A percentile compares a stretch with the other conserved stretches of the same genome.
Evolutionary conservation across 2,329 filamentous ascomycete genomes (phyloP).

Genomic region (Monilinia fructigena): DNA sequence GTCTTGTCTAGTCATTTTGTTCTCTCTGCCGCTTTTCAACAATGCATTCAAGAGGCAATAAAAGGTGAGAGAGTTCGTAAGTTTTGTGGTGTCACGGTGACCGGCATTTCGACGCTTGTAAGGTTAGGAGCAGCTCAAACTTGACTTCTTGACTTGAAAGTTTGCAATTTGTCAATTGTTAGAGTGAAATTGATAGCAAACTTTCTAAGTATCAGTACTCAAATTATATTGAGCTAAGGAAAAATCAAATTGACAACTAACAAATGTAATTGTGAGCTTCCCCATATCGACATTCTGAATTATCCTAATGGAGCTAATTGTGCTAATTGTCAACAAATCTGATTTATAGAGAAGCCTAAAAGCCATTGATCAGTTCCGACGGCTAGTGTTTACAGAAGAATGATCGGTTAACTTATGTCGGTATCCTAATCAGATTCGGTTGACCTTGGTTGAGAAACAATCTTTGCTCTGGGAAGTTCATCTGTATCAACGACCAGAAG

Average conservation of each 20-base stretch:
- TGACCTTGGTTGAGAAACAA: slow-evolving; percentile 31
- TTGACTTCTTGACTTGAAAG: too few species aligned
- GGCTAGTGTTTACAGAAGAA: neutral
- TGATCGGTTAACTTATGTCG: neutral
- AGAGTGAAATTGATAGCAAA: neutral
- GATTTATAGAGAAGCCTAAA: neutral
- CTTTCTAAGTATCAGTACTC: neutral
- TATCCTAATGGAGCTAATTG: neutral
- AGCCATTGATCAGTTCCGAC: neutral
- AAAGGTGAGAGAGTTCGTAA: too few species aligned
- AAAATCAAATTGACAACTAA: neutral
- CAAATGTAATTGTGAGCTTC: neutral
- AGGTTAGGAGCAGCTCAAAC: too few species aligned
- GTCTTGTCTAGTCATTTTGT: too few species aligned
- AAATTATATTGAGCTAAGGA: neutral
- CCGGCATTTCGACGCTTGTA: too few species aligned
- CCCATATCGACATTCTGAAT: neutral
- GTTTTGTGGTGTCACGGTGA: too few species aligned
- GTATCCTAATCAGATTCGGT: slow-evolving; percentile 14
- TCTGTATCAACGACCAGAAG: slow-evolving; percentile 64
- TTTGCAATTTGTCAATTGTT: too few species aligned
- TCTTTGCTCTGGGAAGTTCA: slow-evolving; percentile 29
- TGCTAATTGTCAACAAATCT: neutral
- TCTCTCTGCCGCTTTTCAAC: too few species aligned
- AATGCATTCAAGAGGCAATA: too few species aligned